Evolutionary conservation across 371 early-diverging fungal species (phyloP), one percentile per base, ranked within the genome.

Genomic region (Lichtheimia ornata): DNA sequence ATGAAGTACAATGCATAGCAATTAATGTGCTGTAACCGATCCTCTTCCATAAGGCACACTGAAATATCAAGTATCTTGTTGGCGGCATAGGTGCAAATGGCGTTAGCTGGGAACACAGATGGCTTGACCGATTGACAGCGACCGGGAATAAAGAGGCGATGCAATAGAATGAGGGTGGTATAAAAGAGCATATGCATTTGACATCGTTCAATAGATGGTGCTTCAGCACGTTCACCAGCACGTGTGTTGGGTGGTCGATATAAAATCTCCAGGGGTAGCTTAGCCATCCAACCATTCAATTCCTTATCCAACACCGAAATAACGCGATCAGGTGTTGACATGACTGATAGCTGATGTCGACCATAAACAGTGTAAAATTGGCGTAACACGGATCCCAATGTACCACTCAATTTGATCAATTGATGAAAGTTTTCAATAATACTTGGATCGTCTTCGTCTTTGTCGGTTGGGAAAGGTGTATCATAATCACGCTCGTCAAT

Each of bases 131-230:
- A 57, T 24, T 77, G 77, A 13, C 54, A 56, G 1, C 72, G 71
- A 0, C 77, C 77, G n/a, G 72, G 75, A 56, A 81, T 77, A 58
- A 81, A 87, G 3, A 92, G 92, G 3, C 91, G 86, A 60, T 93
- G 91, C 0, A 90, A 80, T 11, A 93, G 68, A 25, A 93, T 89
- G 43, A 88, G 61, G 44, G 89, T 81, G 2, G 90, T 88, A 67
- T 92, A 86, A 70, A 88, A 92, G 11, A 89, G 76, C 69, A 91
- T 76, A 52, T 91, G 91, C 20, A 83, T 47, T 30, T 83, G 83
- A 27, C 79, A 82, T 17, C 79, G 59, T 24, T 77, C 76, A 1
- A 81, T 63, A 7, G 82, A 60, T 9, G 82, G 74, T 1, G 76
- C 73, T 7, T 71, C 67, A 5, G 72, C 72, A 13, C 58, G 35